phyloP scores from a whole-genome alignment of 208 protist genomes.

The Leishmania turanica region DNA sequence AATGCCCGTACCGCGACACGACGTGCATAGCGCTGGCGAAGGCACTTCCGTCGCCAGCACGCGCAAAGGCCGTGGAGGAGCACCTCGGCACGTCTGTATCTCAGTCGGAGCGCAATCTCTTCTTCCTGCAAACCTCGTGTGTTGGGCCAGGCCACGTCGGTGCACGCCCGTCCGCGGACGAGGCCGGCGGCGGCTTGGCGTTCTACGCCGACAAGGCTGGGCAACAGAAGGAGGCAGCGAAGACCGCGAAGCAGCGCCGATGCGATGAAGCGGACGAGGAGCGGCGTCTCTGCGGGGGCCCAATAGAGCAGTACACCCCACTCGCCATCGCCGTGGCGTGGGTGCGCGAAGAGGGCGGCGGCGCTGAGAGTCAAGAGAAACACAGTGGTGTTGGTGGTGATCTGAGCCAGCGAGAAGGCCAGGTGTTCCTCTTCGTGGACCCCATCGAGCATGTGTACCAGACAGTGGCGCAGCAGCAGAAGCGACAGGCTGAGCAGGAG shows the following conservation, averaged over 20 bases:
- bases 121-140: slow-evolving; percentile 66
- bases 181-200: slow-evolving; percentile 31
- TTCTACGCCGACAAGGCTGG: slow-evolving; percentile 80
- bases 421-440: slow-evolving; percentile 78
- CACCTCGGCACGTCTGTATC: slow-evolving; percentile 36
- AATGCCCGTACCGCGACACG: slow-evolving; percentile 40
- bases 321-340: slow-evolving; percentile 70
- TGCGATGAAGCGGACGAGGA: slow-evolving; percentile 31
- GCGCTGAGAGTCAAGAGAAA: not conserved
- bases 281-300: slow-evolving; percentile 32
- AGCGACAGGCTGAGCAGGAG: slow-evolving; percentile 23
- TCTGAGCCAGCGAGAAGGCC: slow-evolving; percentile 32
- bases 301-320: slow-evolving; percentile 70
- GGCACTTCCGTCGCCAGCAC: slow-evolving; percentile 30
- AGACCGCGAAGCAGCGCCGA: slow-evolving; percentile 31
- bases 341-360: slow-evolving; percentile 41
- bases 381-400: not conserved
- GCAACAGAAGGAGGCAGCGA: slow-evolving; percentile 23
- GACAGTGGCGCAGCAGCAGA: slow-evolving; percentile 29
- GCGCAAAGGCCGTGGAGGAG: slow-evolving; percentile 23
- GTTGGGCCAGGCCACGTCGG: slow-evolving; percentile 59
- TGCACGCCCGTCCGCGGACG: slow-evolving; percentile 7
- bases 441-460: slow-evolving; percentile 53
- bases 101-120: slow-evolving; percentile 41
- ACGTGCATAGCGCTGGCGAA: slow-evolving; percentile 49